Conservation (phyloP, 2,329 filamentous ascomycete species). For the Verticillium albo-atrum region DNA sequence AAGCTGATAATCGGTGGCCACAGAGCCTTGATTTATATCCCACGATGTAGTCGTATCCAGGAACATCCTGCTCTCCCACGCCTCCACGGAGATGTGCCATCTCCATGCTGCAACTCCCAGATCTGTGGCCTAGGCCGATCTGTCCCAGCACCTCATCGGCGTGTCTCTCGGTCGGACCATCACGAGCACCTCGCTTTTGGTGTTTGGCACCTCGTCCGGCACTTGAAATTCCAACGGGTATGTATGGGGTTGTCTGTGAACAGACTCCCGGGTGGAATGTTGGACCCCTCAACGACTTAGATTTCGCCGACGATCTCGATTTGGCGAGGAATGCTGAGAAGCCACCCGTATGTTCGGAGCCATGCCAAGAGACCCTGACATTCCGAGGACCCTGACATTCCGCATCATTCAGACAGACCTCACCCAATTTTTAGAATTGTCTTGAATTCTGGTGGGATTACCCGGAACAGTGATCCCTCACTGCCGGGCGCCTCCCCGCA, state of each 20-base stretch:
- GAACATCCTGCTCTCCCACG: too few species aligned
- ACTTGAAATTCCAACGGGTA: neutral
- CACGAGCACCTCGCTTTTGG: neutral
- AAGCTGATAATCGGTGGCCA: neutral
- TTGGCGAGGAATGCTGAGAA: neutral
- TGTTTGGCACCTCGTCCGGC: neutral
- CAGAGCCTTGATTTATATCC: neutral
- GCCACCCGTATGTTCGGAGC: neutral
- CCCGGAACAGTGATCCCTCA: neutral
- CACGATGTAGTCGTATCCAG: neutral
- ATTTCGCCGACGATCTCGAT: neutral
- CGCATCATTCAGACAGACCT: neutral
- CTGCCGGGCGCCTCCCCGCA: neutral
- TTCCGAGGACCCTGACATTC: neutral
- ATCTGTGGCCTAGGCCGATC: neutral
- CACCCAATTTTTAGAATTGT: neutral
- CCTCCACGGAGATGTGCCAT: neutral
- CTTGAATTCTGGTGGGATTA: neutral
- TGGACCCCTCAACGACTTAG: neutral
- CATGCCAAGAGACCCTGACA: neutral
- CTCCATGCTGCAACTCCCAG: neutral
- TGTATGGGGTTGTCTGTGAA: neutral
- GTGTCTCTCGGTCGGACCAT: neutral
- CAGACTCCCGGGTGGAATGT: neutral
- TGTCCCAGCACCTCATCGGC: neutral